Evolutionary conservation across 1,284 basidiomycete genomes (phyloP), one percentile per base, ranked within the genome.

Genomic region (Melampsora americana): DNA sequence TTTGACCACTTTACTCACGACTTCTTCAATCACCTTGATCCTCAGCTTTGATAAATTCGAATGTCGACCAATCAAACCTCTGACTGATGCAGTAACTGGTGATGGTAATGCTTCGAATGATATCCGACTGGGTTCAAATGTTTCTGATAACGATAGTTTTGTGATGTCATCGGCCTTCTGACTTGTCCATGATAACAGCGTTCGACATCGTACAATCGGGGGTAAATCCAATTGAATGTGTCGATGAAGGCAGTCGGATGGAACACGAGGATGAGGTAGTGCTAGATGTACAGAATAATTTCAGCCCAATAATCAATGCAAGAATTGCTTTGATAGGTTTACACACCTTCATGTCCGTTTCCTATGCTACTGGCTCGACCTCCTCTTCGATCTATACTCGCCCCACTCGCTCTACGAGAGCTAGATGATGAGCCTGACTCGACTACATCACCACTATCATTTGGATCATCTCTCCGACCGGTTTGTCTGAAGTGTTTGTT

Each of bases 341-440:
- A 46, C 14, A 20, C 16, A 65, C 69, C 69, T 64, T 71, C 69
- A 46, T 71, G 60, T 26, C 69, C 69, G 62, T 61, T 71, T 20
- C 69, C 69, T n/a, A 71, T 71, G 39, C 69, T 71, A 46, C 69
- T 71, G 26, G 69, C 69, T 28, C 69, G 56, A 64, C 69, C 64
- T 20, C 69, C 69, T 5, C 69, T n/a, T 35, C 69, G 61, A 46
- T 9, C 60, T 20, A 42, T 62, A 64, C 60, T 44, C 9, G 30
- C 12, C 5, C 50, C 26, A 20, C 50, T 62, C 46, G 39, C 30
- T 53, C 44, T 61, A 39, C 59, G 68, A 60, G 68, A 28, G 68
- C 32, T 42, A 59, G 56, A 42, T 53, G 53, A 28, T 35, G 35
- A 35, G 16, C 35, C 68, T 5, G 39, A 50, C 5, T 28, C 66